Evolutionary conservation across 2,329 filamentous ascomycete species (phyloP), one percentile per base, ranked within the genome.

Genomic region (Blumeria hordei): DNA sequence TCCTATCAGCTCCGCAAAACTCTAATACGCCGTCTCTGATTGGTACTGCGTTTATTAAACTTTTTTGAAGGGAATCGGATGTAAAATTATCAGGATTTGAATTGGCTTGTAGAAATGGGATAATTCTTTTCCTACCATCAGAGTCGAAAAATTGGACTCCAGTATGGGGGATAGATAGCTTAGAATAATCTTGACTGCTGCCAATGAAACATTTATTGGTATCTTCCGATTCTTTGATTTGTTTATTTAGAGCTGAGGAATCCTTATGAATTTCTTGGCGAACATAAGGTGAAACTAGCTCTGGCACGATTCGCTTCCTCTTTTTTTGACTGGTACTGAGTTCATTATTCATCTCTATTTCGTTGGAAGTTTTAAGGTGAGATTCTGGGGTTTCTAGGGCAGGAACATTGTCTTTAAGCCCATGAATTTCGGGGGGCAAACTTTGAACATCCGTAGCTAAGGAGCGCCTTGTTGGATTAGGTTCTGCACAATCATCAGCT

Each of bases 241-340:
- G 59, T 51, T 64, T 58, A 6, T 57, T 56, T 11, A 62, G 59
- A 45, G 60, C 53, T 50, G 59, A 37, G 32, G 10, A 39, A 8
- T 47, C 18, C 6, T 8, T 18, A 14, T 9, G 9, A 47, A 3
- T 11, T 12, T 53, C 35, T 28, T 47, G n/a, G 53, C 62, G 59
- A 47, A 64, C 57, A 10, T 35, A 54, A 11, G 61, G 45, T 9
- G 63, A 60, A n/a, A 66, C 37, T 1, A 63, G 56, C 18, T 60
- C 65, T 21, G 64, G 61, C 9, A 61, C 63, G 28, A 68, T 58
- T 53, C 66, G 59, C 57, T 64, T 67, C 54, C 61, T 62, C 54
- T 67, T 65, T 54, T 64, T 65, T 18, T 52, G 56, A 47, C 62
- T 56, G 54, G 43, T 21, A 10, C 47, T 37, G 6, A 3, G 16